Evolutionary conservation across 2,329 filamentous ascomycete species (phyloP), one percentile per base, ranked within the genome.

Genomic region (Xylariaceae sp.): DNA sequence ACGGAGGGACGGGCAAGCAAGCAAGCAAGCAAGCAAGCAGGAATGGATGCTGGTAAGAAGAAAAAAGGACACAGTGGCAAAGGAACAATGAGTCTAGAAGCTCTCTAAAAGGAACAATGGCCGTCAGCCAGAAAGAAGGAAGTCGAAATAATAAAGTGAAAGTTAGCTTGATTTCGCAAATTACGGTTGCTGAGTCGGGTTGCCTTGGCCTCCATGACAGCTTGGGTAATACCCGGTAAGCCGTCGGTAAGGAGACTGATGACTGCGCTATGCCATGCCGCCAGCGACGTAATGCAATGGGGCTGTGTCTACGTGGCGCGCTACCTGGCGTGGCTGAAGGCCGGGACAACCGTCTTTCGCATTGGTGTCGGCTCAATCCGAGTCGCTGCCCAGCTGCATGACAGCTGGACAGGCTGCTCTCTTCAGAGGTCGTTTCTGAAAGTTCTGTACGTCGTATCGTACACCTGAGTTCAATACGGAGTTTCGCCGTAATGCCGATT

Each of bases 241-340:
- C 65, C 8, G 9, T 13, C 37, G 37, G 37, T 42, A 42, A 42
- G 37, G 37, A 13, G 37, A 42, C 37, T 42, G 37, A 42, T 42
- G 37, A 42, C 37, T 42, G 37, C 37, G 37, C 37, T 42, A 63
- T 30, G 65, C 66, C 66, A 64, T 60, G 61, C 58, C 45, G 52
- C 61, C 60, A 64, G 67, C 68, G 67, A 70, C 68, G 68, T 70
- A 70, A 70, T 70, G 63, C 55, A 64, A 65, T 64, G 66, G 63
- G 68, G 68, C 68, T 70, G 64, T 62, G 15, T 65, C 53, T 64
- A 64, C 59, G 59, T 64, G 61, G 61, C 61, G 57, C 52, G 49
- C 52, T 51, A 34, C 55, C 53, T 44, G 49, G 58, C 60, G 62
- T 62, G 62, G 62, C 62, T 64, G 58, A 61, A 56, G 42, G 42